These are phyloP conservation scores for Chlorella ohadii DNA, from an alignment of 139 green algal genomes.

Conservation along the genomic window DNA sequence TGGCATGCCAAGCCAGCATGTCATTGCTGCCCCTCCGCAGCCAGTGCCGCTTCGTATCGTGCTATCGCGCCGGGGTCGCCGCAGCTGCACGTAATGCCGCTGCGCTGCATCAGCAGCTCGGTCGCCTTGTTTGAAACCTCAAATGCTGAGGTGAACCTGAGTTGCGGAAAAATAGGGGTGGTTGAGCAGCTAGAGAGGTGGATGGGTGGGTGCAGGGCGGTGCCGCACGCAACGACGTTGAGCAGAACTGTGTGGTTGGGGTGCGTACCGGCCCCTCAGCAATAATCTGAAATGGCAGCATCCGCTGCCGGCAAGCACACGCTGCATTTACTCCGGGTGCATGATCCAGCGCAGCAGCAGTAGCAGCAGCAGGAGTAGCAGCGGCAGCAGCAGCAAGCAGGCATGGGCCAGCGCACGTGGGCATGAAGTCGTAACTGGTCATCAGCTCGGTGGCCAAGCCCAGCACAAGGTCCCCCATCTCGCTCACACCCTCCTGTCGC, in stretches of 20 bases:
- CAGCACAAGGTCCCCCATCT: conserved; percentile 51
- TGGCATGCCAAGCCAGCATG: background rate
- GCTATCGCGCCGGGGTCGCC: conserved; percentile 44
- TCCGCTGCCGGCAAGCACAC: too few relatives aligned
- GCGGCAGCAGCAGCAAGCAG: background rate
- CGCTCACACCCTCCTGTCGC: conserved; percentile 22
- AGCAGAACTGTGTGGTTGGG: too few relatives aligned
- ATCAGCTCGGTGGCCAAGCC: conserved; percentile 47
- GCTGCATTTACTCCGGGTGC: too few relatives aligned
- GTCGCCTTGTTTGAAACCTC: conserved; percentile 60
- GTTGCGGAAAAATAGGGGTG: conserved; percentile 6
- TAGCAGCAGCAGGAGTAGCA: too few relatives aligned
- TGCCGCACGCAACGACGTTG: too few relatives aligned
- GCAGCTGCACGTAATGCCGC: conserved; percentile 2
- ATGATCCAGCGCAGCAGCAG: too few relatives aligned
- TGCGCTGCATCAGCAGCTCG: conserved; percentile 62
- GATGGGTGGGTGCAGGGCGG: too few relatives aligned
- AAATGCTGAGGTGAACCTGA: conserved; percentile 42
- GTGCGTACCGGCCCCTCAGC: too few relatives aligned
- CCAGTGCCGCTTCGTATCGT: conserved; percentile 23
- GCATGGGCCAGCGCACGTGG: background rate
- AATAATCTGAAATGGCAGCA: too few relatives aligned
- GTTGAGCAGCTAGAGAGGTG: too few relatives aligned
- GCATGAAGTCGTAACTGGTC: conserved; percentile 2
- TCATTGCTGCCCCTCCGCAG: background rate